Percentiles rank a stretch among this genome's conserved stretches.
Evolutionary conservation across 768 basidiomycete species (phyloP).

Genomic region (Sporobolomyces pararoseus): DNA sequence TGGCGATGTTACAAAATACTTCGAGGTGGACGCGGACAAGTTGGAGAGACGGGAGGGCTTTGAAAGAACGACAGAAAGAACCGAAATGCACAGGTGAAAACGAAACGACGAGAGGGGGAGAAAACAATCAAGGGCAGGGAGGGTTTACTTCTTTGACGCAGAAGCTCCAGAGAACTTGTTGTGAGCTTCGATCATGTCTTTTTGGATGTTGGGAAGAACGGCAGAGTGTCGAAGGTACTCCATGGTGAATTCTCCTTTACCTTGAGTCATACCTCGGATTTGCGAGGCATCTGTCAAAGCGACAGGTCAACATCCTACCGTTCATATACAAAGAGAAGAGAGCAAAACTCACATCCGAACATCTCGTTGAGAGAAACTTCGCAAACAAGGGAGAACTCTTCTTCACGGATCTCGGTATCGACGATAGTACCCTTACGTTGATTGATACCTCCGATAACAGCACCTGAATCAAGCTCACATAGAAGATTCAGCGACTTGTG

Average conservation of each 20-base stretch:
- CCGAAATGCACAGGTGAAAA: too few relatives aligned
- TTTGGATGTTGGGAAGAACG: conserved; percentile 79
- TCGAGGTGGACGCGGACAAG: too few relatives aligned
- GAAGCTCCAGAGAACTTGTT: conserved; percentile 11
- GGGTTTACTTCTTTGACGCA: conserved; percentile 7
- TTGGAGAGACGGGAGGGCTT: neutral
- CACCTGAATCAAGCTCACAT: conserved; percentile 52
- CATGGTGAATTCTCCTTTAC: conserved; percentile 64
- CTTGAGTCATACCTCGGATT: conserved; percentile 88
- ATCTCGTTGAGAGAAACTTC: conserved; percentile 96
- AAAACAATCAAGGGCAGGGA: too few relatives aligned
- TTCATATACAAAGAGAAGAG: neutral
- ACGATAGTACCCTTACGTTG: conserved; percentile 86
- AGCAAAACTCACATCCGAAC: conserved; percentile 57
- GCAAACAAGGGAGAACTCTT: conserved; percentile 86
- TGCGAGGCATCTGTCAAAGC: conserved; percentile 75
- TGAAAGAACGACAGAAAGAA: too few relatives aligned
- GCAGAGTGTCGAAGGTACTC: conserved; percentile 69
- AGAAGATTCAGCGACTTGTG: too few relatives aligned
- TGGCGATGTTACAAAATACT: neutral
- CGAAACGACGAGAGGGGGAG: too few relatives aligned
- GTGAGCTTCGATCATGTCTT: conserved; percentile 70
- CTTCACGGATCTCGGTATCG: conserved; percentile 93
- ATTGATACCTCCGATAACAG: conserved; percentile 91
- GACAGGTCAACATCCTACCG: neutral